Percentiles rank a stretch among this genome's conserved stretches.
phyloP scores from a whole-genome alignment of 306 rosid species.

The Cercis canadensis region DNA sequence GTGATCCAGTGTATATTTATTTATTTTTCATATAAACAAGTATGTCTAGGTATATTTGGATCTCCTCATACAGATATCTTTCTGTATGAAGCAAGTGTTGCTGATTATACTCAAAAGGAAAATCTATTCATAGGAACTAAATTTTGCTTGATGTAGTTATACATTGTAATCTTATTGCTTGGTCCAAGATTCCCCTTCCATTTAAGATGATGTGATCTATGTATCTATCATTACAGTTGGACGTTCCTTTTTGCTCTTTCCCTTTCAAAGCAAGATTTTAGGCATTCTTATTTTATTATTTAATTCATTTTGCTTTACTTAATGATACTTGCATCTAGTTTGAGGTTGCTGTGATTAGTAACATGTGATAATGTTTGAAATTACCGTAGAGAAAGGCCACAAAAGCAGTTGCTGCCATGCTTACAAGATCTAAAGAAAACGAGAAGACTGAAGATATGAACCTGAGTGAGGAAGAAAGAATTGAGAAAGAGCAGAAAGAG shows the following conservation, averaged over 20 bases:
- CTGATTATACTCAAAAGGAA: background rate
- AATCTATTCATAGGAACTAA: too few relatives aligned
- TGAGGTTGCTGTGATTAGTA: conserved; percentile 17
- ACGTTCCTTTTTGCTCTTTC: background rate
- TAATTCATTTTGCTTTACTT: background rate
- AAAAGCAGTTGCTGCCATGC: conserved; percentile 95
- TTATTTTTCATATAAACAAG: background rate
- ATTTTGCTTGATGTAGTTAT: too few relatives aligned
- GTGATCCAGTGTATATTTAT: background rate
- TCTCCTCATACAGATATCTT: background rate
- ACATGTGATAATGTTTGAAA: conserved; percentile 9
- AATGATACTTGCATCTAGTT: conserved; percentile 3
- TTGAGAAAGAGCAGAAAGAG: conserved; percentile 81
- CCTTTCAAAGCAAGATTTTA: background rate
- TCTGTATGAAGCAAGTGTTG: too few relatives aligned
- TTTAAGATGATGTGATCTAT: too few relatives aligned
- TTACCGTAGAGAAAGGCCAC: conserved; percentile 72
- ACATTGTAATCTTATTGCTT: too few relatives aligned
- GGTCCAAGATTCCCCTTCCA: too few relatives aligned
- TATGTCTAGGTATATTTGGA: background rate
- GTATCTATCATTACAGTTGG: too few relatives aligned
- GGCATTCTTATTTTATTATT: background rate
- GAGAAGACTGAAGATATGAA: conserved; percentile 59
- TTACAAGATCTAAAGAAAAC: conserved; percentile 82
- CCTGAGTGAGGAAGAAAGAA: conserved; percentile 71